Evolutionary conservation across 2,329 filamentous ascomycete genomes (phyloP).

Genomic region (Colletotrichum sp.): DNA sequence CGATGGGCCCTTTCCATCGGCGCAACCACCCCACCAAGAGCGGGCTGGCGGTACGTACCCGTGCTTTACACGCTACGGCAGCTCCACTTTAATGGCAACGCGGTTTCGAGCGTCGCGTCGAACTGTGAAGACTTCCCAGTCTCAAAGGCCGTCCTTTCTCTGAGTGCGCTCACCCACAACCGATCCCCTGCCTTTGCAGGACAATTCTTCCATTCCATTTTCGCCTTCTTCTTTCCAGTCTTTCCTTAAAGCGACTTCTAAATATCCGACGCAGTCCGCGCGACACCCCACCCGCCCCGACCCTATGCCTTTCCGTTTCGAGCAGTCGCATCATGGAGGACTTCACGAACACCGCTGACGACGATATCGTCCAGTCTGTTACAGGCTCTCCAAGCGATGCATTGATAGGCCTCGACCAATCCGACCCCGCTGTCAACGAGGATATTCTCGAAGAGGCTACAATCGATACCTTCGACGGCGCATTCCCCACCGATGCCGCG

Average conservation of each 20-base stretch:
- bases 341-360: conserved; percentile 25
- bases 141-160: background rate
- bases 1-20: background rate
- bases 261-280: background rate
- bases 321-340: conserved; percentile 25
- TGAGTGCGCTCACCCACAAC: background rate
- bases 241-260: background rate
- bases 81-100: background rate
- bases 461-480: background rate
- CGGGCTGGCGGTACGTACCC: background rate
- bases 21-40: background rate
- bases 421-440: background rate
- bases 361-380: background rate
- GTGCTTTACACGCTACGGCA: background rate
- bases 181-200: background rate
- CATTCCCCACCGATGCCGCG: background rate
- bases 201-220: background rate
- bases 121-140: background rate
- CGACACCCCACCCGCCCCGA: background rate
- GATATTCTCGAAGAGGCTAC: background rate
- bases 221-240: background rate
- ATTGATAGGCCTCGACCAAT: conserved; percentile 10
- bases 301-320: background rate
- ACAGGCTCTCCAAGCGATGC: background rate
- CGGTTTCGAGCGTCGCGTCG: conserved; percentile 16